Evolutionary conservation across 352 stramenopile genomes (phyloP), one percentile per base, ranked within the genome.

Genomic region (Pythium scleroteichum): DNA sequence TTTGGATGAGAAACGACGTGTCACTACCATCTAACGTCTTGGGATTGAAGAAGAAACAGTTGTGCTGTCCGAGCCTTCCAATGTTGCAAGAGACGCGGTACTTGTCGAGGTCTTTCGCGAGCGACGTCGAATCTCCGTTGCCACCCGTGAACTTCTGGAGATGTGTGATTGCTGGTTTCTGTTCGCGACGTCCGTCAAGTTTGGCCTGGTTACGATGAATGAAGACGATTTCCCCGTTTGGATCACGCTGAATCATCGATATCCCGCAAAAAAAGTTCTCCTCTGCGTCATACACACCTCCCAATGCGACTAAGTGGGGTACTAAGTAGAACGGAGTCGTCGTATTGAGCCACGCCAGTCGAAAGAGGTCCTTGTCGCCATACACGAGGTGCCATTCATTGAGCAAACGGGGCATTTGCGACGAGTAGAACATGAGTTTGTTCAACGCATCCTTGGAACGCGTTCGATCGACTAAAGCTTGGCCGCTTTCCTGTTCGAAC

Each of bases 401-500:
- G 19, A 92, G 64, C 16, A 94, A 32, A 17, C 69, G 64, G 12
- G 82, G 82, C 50, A 76, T 56, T 33, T 89, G 74, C 3, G 71
- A 74, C 33, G 82, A 73, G 65, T 91, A 94, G 50, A 91, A 92
- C 82, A 91, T 89, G 62, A 94, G 79, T 58, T 85, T 90, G 40
- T 76, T 66, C 3, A 93, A 62, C 26, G 85, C 82, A 0, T 41
- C 46, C 13, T 61, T 48, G 3, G 67, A 69, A 12, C 66, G 58
- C 22, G 69, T 69, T 3, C 78, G 73, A 60, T 95, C 82, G 29
- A 95, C 71, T 14, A 95, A 55, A 19, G 93, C 40, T 53, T 95
- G 86, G 0, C 83, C 86, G 44, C 76, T 90, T 46, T 95, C 85
- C 57, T 93, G 83, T 64, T 95, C 85, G 60, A 89, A 92, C 85